Base-by-base conservation (phyloP, 345 rosid genomes). In the Erodium maritimum region DNA sequence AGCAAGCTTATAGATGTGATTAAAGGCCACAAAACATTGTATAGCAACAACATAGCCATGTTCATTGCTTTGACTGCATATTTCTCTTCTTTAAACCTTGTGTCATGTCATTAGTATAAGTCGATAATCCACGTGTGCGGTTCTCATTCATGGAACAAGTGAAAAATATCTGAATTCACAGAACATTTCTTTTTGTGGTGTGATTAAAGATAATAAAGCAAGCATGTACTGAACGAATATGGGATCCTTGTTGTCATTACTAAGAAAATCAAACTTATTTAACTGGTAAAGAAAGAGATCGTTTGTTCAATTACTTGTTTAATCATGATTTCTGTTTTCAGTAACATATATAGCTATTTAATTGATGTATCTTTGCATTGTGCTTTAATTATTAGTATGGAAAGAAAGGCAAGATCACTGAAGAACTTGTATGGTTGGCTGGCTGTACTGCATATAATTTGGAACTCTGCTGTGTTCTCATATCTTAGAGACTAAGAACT, bases 191-290 rank as follows among this genome's bases (percentile, higher is more conserved):
- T 50, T 17, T 17, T 17, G 13, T 50, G 1, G 19, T 50, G 5
- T 4, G 53, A 50, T 50, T 50, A 50, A 17, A 50, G 4, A 1
- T 50, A 50, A 25, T 25, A 2, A 25, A 2, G 7, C n/a, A 4
- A 46, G n/a, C n/a, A 2, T 25, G 33, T 3, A 25, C 33, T 7
- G 68, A 42, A n/a, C n/a, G n/a, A n/a, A n/a, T n/a, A n/a, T n/a
- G n/a, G n/a, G n/a, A 63, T 67, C 75, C 70, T 68, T 63, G 64
- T 55, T 66, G 79, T 68, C 79, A 72, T 72, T 65, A 67, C 67
- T 3, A 62, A 50, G 72, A 5, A 61, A 61, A 52, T 42, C 14
- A 17, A 19, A 2, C 2, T 21, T 46, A 19, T 10, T 9, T 20
- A 19, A 20, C 2, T 54, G 16, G 8, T 54, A 19, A 12, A n/a